Base-by-base conservation (phyloP, 495 filamentous ascomycete genomes). In the Xylaria longipes region DNA sequence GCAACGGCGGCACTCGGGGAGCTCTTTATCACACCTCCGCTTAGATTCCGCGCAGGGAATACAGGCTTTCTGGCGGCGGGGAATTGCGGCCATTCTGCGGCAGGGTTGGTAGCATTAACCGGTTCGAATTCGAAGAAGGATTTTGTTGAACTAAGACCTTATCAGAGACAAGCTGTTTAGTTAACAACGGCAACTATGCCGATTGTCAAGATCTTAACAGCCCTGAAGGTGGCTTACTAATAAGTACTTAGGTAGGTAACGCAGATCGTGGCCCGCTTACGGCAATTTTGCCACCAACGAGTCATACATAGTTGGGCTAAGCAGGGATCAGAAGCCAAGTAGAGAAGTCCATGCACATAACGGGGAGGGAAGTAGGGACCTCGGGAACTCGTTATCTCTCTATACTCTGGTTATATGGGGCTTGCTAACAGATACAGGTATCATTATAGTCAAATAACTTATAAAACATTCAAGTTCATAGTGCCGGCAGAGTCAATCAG, bases 11-110 rank as follows among this genome's bases (percentile, higher is more conserved):
- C 84, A 86, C 25, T 73, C 72, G 7, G 84, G 84, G n/a, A 63
- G 74, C 12, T 72, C 72, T 67, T 79, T 80, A 60, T 85, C 85
- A 65, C 85, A 87, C 58, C 82, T 81, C 1, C 85, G 78, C 72
- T 86, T 86, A 11, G 77, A 78, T 39, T 76, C 79, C 17, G 79
- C 78, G 73, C 85, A 87, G 25, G 79, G 78, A 48, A 81, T 69
- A 68, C 85, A 87, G 15, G 82, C 81, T 72, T 80, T 80, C 54
- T 74, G 81, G 62, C 76, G 73, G 73, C 79, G 81, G 5, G 61
- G 39, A 64, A 79, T 77, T 41, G 65, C 65, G 65, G 65, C 31
- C 65, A 68, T 68, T 37, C 20, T 41, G 33, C 65, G 46, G 65
- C 9, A 29, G 20, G 22, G 14, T 56, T 25, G 6, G 20, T 64